Percentiles rank a stretch among this genome's conserved stretches.
Evolutionary conservation across 2,329 filamentous ascomycete genomes (phyloP).

Genomic region (Penicillium sp.): DNA sequence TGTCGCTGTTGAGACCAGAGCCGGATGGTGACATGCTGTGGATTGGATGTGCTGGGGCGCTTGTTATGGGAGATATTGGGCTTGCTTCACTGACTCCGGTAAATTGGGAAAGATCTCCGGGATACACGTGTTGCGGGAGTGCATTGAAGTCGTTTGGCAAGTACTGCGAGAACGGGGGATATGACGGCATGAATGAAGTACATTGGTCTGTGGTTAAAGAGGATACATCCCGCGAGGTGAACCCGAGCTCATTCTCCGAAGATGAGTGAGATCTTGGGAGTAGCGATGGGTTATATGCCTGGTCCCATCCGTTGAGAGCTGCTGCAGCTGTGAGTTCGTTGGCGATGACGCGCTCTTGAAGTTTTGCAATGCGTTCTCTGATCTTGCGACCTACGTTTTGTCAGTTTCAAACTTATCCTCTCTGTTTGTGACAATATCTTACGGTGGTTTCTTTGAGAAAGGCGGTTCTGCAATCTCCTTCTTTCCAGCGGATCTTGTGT

Average conservation of each 20-base stretch:
- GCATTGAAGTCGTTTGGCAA: constrained; percentile 5
- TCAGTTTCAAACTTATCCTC: not conserved
- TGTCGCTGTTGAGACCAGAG: not conserved
- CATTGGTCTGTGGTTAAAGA: constrained; percentile 6
- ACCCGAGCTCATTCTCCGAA: constrained; percentile 5
- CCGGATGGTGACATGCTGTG: not conserved
- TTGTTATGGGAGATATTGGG: not conserved
- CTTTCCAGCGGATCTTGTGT: constrained; percentile 34
- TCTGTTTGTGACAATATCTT: not conserved
- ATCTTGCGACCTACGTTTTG: constrained; percentile 30
- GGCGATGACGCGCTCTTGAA: constrained; percentile 36
- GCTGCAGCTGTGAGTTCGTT: constrained; percentile 34
- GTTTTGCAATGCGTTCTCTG: constrained; percentile 35
- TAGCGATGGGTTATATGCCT: constrained; percentile 15
- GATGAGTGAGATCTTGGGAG: constrained; percentile 4
- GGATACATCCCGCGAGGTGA: not conserved
- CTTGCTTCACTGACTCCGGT: not conserved
- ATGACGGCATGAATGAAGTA: constrained; percentile 5
- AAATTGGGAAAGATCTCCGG: not conserved
- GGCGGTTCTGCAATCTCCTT: constrained; percentile 32
- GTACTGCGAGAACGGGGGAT: not conserved
- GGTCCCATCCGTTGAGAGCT: constrained; percentile 30
- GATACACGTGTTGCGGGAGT: not conserved
- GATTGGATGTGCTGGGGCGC: not conserved
- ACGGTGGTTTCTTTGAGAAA: constrained; percentile 37